Evolutionary conservation across 179 eudicot genomes (phyloP).

Genomic region (Vitellaria paradoxa): DNA sequence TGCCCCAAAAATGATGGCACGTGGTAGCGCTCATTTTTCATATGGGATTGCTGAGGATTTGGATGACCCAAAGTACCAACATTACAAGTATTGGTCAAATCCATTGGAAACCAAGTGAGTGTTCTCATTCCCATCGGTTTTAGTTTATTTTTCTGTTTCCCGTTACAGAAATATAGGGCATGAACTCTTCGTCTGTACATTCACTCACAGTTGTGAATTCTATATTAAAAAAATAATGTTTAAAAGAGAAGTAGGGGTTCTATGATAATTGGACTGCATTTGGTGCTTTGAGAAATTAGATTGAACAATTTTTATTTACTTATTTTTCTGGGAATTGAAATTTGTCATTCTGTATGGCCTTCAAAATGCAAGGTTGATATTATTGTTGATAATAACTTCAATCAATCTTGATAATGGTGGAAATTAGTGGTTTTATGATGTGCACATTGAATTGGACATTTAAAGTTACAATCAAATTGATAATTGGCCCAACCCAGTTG

Average conservation of each 20-base stretch:
- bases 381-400: background rate
- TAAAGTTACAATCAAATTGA: background rate
- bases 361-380: background rate
- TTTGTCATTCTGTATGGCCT: background rate
- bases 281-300: slow-evolving; percentile 6
- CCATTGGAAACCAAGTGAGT: slow-evolving; percentile 82
- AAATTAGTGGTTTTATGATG: background rate
- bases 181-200: background rate
- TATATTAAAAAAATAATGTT: too few species aligned
- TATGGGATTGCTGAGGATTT: slow-evolving; percentile 83
- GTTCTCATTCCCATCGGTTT: background rate
- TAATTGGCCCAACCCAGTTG: background rate
- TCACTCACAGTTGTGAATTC: too few species aligned
- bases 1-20: slow-evolving; percentile 90
- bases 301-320: background rate
- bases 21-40: slow-evolving; percentile 74
- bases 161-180: background rate
- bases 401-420: background rate
- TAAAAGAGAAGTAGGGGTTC: background rate
- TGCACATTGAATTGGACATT: background rate
- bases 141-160: background rate
- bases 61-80: slow-evolving; percentile 71
- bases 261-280: background rate
- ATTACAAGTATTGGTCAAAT: slow-evolving; percentile 86
- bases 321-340: background rate